Base-by-base conservation (phyloP, 345 rosid genomes). In the Eucalyptus erythrocorys region DNA sequence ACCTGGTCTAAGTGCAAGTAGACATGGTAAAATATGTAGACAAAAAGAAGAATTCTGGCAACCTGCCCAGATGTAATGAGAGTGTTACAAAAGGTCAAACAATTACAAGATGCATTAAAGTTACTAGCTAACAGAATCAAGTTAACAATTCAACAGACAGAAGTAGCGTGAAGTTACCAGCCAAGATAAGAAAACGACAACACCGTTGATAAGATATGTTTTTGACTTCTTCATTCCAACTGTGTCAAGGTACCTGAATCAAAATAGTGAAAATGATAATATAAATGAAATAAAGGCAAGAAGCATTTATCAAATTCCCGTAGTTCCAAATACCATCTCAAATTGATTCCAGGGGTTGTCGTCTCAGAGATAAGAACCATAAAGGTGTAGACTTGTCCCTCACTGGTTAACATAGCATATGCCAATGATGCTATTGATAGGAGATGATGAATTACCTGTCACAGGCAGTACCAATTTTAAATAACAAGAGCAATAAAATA, bases 281-380 rank as follows among this genome's bases (percentile, higher is more conserved):
- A 84, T 22, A 89, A 49, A 30, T 34, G 43, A 86, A 66, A 57
- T 59, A 64, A n/a, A 68, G 80, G 22, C 19, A 37, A 50, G 19
- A 50, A 64, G 59, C 49, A 43, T 86, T 22, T 85, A 85, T 30
- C 48, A 42, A 40, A 64, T 14, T 55, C 42, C 43, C 32, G 59
- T 53, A 50, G 43, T 86, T 71, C 26, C 37, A 57, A 19, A 40
- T 92, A 94, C 96, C 96, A 94, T 94, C 96, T 93, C 90, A 94
- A 87, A 89, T 94, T 94, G 89, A 94, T 89, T 79, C 92, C 96
- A 7, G 96, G 96, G 14, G 96, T 94, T 34, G 95, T 94, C 26
- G 93, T 91, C 92, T 93, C 95, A 11, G 96, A 94, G 88, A 94
- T 93, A 71, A 94, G 94, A 88, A 93, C 92, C 95, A 94, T 92